Evolutionary conservation across 2,329 filamentous ascomycete species (phyloP), one percentile per base, ranked within the genome.

Genomic region (Talaromyces verruculosus): DNA sequence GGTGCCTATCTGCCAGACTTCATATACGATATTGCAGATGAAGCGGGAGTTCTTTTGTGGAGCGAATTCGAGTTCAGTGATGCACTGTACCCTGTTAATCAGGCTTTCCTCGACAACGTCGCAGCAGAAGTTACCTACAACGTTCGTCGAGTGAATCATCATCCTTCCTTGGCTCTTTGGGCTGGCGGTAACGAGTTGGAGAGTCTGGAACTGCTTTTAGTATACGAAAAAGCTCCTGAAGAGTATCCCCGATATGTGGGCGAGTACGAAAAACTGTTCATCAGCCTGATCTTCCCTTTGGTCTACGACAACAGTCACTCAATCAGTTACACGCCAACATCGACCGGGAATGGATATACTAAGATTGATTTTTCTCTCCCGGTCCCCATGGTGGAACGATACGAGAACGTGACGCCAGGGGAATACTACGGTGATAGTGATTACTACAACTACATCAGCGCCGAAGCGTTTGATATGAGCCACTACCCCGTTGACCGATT

Each of bases 31-130:
- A 76, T 88, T 10, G 87, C 86, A 1, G 87, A 89, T 71, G 84
- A 87, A 71, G 81, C 81, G 69, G 87, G 87, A 1, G 80, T 89
- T 5, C 75, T 89, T 6, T 77, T 89, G 0, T 89, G 87, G 87
- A 86, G 82, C 59, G 87, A 89, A 67, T 88, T 89, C 67, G 80
- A 89, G 70, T 89, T 88, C 71, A 83, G 84, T 11, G 86, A 88
- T 72, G 81, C 85, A 0, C 74, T 88, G 2, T 89, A 89, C 70
- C 87, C 87, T 0, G 81, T 85, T 0, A 74, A 84, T 60, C 68
- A 78, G 0, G 79, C 78, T 0, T 89, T 88, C 69, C 72, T 88
- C 0, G 83, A 84, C 4, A 88, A 87, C 64, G 81, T 84, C 10
- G 77, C 81, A 13, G 78, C 81, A 17, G 87, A 89, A 70, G 85